These are phyloP conservation scores for Boletus rubroflammeus DNA, from an alignment of 768 basidiomycete species.

Conservation along the genomic window DNA sequence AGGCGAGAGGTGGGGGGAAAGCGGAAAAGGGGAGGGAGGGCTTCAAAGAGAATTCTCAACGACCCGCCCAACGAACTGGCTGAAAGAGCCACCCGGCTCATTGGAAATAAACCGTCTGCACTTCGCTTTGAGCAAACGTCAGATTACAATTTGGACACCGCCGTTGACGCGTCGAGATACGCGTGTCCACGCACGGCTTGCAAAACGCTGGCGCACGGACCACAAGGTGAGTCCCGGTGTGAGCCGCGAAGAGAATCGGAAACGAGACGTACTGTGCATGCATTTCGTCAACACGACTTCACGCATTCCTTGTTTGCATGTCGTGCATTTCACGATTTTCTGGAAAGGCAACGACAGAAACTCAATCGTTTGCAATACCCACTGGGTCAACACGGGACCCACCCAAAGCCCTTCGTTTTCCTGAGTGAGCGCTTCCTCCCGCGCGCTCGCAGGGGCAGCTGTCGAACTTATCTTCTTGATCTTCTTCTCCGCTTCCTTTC, in stretches of 20 bases:
- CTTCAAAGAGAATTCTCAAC: neutral
- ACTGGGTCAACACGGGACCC: constrained; percentile 10
- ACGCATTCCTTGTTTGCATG: constrained; percentile 75
- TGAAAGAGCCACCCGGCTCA: constrained; percentile 15
- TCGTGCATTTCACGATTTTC: constrained; percentile 86
- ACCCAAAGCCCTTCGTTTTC: constrained; percentile 64
- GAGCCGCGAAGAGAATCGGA: neutral
- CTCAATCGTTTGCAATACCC: neutral
- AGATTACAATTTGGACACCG: constrained; percentile 90
- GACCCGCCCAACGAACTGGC: neutral
- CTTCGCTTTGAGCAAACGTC: constrained; percentile 79
- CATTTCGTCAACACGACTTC: constrained; percentile 82
- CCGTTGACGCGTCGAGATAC: constrained; percentile 84
- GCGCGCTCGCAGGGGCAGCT: constrained; percentile 28
- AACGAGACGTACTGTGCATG: constrained; percentile 73
- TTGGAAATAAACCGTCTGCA: constrained; percentile 64
- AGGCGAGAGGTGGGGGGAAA: neutral
- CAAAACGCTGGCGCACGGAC: constrained; percentile 67
- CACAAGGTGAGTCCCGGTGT: neutral
- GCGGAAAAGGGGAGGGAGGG: no score
- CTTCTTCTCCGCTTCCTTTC: constrained; percentile 53
- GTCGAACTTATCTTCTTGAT: constrained; percentile 40
- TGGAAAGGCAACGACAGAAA: constrained; percentile 23
- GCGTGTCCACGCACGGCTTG: constrained; percentile 79
- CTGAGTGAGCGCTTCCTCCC: constrained; percentile 37